These are phyloP conservation scores for Grifola frondosa DNA, from an alignment of 1,284 basidiomycete genomes.

Conservation along the genomic window DNA sequence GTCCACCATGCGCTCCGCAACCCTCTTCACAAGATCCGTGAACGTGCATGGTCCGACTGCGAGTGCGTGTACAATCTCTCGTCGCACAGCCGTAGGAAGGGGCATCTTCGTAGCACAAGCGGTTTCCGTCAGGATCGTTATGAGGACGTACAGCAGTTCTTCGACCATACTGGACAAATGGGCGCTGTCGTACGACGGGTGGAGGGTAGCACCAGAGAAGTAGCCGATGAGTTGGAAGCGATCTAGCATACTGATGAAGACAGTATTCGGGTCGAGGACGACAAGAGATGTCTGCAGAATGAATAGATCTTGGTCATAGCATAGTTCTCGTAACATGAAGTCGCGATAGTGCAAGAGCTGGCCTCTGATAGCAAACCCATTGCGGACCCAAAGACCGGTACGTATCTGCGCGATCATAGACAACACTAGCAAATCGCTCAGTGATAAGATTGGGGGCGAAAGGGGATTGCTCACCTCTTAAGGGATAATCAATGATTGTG, in stretches of 20 bases:
- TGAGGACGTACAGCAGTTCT: slow-evolving; percentile 87
- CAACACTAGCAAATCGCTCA: slow-evolving; percentile 53
- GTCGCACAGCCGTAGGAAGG: slow-evolving; percentile 65
- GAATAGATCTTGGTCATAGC: slow-evolving; percentile 96
- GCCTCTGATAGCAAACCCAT: slow-evolving; percentile 93
- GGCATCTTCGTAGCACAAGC: slow-evolving; percentile 74
- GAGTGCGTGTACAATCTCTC: slow-evolving; percentile 91
- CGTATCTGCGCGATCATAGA: slow-evolving; percentile 93
- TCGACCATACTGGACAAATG: slow-evolving; percentile 88
- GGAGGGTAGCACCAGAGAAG: slow-evolving; percentile 67
- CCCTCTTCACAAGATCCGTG: slow-evolving; percentile 89
- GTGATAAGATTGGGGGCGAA: background rate
- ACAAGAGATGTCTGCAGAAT: slow-evolving; percentile 86
- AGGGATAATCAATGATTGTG: slow-evolving; percentile 80
- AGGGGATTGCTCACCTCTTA: slow-evolving; percentile 63
- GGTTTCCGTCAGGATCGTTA: slow-evolving; percentile 85
- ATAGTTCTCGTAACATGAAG: slow-evolving; percentile 92
- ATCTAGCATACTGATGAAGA: slow-evolving; percentile 87
- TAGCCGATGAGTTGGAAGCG: slow-evolving; percentile 83
- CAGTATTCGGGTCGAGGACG: slow-evolving; percentile 76
- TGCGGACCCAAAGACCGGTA: slow-evolving; percentile 96
- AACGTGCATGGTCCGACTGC: slow-evolving; percentile 88
- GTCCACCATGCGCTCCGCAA: slow-evolving; percentile 89
- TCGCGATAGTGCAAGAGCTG: slow-evolving; percentile 98
- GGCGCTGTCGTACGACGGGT: slow-evolving; percentile 64